Base-by-base conservation (phyloP, 2,329 filamentous ascomycete species). In the Paecilomyces formosus region DNA sequence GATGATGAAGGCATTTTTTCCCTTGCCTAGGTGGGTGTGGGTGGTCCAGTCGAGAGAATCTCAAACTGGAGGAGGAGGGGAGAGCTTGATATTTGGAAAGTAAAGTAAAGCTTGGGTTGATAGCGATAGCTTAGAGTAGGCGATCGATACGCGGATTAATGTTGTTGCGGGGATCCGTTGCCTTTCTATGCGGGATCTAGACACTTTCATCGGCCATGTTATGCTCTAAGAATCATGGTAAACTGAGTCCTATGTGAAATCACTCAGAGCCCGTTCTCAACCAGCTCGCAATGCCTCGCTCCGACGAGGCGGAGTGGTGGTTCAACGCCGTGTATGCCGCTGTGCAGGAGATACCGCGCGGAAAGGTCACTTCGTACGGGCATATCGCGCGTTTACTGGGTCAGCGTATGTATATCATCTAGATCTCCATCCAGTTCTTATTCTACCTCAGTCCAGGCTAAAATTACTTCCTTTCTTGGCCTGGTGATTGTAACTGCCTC, bases 311-410 rank as follows among this genome's bases (percentile, higher is more conserved):
- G 35, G 76, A 79, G 61, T 75, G 71, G 70, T 80, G 77, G 77
- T 77, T 77, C 62, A 75, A 78, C 61, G 81, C 88, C 52, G 92
- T 96, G 55, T 97, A 96, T 76, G 78, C 81, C 60, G 91, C 92
- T 13, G 84, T 97, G 3, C 90, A 93, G 73, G 86, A 96, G 72
- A 89, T 97, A 31, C 93, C 94, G 0, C 70, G 75, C 8, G 93
- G 93, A 61, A 88, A 83, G 70, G 92, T 97, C 50, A 97, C 92
- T 1, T 90, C 85, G 53, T 97, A 97, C 71, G 91, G 89, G 2
- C 85, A 88, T 65, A 86, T 88, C 58, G 85, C 85, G n/a, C 73
- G 73, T 15, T 73, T 87, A 31, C 72, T 87, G 3, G 85, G 84
- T 55, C 81, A 82, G 70, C 84, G 83, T 86, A 76, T 66, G 81